Evolutionary conservation across 2,329 filamentous ascomycete genomes (phyloP), one percentile per base, ranked within the genome.

Genomic region (Colletotrichum tabaci): DNA sequence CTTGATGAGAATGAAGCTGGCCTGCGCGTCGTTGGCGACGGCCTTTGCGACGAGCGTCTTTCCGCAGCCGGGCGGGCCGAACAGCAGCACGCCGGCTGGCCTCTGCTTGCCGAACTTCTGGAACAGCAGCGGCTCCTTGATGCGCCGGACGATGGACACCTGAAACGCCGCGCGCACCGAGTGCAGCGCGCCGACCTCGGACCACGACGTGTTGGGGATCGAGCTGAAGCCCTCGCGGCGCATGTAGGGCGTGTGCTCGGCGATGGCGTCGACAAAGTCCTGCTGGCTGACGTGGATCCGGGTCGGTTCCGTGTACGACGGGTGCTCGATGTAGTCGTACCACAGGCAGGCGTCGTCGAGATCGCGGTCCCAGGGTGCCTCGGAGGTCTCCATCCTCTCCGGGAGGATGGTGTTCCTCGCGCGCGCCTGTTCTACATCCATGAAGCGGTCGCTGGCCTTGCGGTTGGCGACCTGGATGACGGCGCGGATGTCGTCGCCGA

Each of bases 1-100:
- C 82, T 98, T 98, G 82, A 99, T 94, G 63, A 94, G 95, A 82
- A 99, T 99, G 85, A 99, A 99, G 82, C 98, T 98, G 58, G 96
- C 96, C 80, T 96, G 94, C 9, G 93, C 95, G 80, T 98, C 95
- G 80, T 97, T 97, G 66, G 96, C 96, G 5, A 98, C 95, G 4
- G 96, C 96, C 83, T 98, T 98, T 21, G 96, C 96, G 2, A 99
- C 90, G 2, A 99, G 88, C 0, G 96, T 99, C 82, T 99, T 99
- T 77, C 96, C 96, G 81, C 96, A 99, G 8, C 96, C 96, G 0
- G 96, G 96, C 1, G 96, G 96, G 0, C 96, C 96, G 94, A 96
- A 99, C 66, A 99, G 93, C 0, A 99, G 87, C 3, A 98, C 94
- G 18, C 96, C 96, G 0, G 94, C 93, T 0, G 94, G 93, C 0